Evolutionary conservation across 352 stramenopile species (phyloP).

Genomic region (Blastocystis sp.): DNA sequence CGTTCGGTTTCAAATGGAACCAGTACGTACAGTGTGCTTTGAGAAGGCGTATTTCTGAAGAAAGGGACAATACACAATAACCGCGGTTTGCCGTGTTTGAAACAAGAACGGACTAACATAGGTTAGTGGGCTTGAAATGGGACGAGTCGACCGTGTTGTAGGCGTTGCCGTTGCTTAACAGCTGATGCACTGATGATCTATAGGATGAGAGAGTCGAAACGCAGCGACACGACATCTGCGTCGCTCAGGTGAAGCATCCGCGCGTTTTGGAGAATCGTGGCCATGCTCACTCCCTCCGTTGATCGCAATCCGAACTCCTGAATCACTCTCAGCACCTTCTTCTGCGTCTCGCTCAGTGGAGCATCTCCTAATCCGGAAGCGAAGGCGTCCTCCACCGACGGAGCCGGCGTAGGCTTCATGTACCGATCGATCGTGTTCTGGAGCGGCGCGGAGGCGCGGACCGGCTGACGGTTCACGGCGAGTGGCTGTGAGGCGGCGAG

Average conservation of each 20-base stretch:
- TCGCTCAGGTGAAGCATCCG: constrained; percentile 8
- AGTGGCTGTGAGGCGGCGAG: background rate
- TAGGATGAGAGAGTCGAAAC: background rate
- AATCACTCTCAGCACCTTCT: constrained; percentile 50
- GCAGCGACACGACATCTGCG: constrained; percentile 25
- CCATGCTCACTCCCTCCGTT: constrained; percentile 50
- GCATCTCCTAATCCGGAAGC: background rate
- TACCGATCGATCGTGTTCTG: background rate
- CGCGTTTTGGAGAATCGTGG: constrained; percentile 50
- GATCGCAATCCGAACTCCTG: constrained; percentile 12
- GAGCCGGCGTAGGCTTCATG: background rate
- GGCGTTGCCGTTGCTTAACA: constrained; percentile 38
- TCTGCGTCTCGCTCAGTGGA: constrained; percentile 10
- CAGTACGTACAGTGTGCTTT: background rate
- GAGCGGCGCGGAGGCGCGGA: background rate
- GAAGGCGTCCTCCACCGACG: background rate
- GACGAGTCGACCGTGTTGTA: constrained; percentile 62
- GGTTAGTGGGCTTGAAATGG: constrained; percentile 62
- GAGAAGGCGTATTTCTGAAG: background rate
- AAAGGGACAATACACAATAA: background rate
- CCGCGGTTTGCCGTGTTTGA: background rate
- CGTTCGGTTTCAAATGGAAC: background rate
- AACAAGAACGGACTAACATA: background rate
- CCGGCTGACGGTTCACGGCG: background rate
- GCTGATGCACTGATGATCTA: constrained; percentile 43